Evolutionary conservation across 345 rosid genomes (phyloP).

Genomic region (Trapa incisa): DNA sequence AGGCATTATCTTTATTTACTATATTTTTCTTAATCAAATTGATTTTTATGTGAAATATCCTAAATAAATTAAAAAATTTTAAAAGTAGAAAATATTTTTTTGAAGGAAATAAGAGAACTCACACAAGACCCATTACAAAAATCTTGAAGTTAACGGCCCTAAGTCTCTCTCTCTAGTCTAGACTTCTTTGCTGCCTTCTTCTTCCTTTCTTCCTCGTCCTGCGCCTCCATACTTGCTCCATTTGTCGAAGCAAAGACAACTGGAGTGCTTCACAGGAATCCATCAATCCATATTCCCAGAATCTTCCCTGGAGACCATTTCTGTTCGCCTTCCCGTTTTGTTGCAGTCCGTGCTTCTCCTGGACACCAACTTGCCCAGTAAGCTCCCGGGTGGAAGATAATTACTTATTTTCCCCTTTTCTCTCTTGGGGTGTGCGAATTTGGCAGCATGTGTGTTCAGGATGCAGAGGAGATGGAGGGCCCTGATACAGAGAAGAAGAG

Average conservation of each 20-base stretch:
- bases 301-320: constrained; percentile 21
- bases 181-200: too few relatives aligned
- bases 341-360: not conserved
- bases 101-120: too few relatives aligned
- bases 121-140: too few relatives aligned
- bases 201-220: too few relatives aligned
- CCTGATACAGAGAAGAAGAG: constrained; percentile 2
- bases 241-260: not conserved
- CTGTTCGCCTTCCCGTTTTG: constrained; percentile 1
- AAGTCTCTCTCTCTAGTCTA: too few relatives aligned
- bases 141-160: too few relatives aligned
- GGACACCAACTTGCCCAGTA: not conserved
- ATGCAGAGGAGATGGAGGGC: constrained; percentile 28
- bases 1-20: too few relatives aligned
- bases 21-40: too few relatives aligned
- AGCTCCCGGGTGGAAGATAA: constrained; percentile 8
- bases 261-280: not conserved
- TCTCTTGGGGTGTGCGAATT: not conserved
- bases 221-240: too few relatives aligned
- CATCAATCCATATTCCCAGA: constrained; percentile 18
- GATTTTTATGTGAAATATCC: too few relatives aligned
- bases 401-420: not conserved
- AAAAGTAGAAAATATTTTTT: too few relatives aligned
- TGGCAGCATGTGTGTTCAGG: constrained; percentile 37
- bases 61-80: too few relatives aligned